phyloP scores from a whole-genome alignment of 1,139 yeast species.

The Saccharomyces hybrid region DNA sequence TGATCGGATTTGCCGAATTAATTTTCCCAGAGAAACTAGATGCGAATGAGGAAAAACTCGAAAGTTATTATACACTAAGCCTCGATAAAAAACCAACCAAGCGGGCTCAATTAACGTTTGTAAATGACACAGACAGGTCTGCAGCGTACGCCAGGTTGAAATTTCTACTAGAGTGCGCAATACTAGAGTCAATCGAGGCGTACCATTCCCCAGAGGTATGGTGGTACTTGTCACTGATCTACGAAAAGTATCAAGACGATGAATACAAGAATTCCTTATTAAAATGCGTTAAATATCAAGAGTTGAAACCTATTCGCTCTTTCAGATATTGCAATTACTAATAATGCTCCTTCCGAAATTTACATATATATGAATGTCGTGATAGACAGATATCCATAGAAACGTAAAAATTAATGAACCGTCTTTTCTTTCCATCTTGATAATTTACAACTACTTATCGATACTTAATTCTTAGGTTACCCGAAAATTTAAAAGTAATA shows the following conservation, averaged over 20 bases:
- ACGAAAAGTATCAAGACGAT: conserved; percentile 55
- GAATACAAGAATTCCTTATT: conserved; percentile 51
- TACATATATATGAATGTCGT: background rate
- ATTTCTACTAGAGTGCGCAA: conserved; percentile 54
- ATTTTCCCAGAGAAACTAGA: conserved; percentile 34
- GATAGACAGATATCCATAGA: background rate
- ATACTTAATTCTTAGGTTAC: background rate
- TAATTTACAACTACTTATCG: too few relatives aligned
- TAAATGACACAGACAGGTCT: conserved; percentile 45
- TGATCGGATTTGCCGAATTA: conserved; percentile 60
- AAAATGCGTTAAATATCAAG: conserved; percentile 64
- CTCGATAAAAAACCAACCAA: background rate
- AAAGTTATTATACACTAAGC: conserved; percentile 12
- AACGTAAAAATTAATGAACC: background rate
- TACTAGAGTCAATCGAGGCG: conserved; percentile 43
- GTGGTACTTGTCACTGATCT: conserved; percentile 60
- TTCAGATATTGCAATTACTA: conserved; percentile 27
- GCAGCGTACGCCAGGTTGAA: conserved; percentile 64
- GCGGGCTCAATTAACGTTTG: conserved; percentile 25
- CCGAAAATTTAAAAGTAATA: background rate
- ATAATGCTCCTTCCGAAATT: background rate
- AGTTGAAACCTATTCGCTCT: conserved; percentile 54
- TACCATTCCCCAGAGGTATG: conserved; percentile 60
- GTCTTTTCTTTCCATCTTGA: background rate
- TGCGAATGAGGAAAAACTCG: conserved; percentile 10